Evolutionary conservation across 2,329 filamentous ascomycete species (phyloP), one percentile per base, ranked within the genome.

Genomic region (Colletotrichum sp.): DNA sequence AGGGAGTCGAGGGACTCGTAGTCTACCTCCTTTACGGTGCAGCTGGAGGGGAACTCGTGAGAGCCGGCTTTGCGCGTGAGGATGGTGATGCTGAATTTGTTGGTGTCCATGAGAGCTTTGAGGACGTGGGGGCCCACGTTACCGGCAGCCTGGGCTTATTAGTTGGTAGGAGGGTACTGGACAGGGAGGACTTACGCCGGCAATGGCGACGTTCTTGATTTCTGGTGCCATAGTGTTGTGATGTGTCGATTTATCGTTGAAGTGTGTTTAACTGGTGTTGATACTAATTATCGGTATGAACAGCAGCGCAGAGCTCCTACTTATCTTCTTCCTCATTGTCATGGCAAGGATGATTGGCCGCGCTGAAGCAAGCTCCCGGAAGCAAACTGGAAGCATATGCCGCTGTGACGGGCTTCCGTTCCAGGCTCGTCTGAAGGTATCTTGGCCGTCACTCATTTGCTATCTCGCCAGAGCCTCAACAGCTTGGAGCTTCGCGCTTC

Each of bases 1-100:
- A 94, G 86, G 26, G 89, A 88, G 0, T 86, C 81, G 4, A 88
- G 80, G 2, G 87, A 88, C 16, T 87, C 83, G 74, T 89, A 90
- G 79, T 92, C 86, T 36, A 88, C 87, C 5, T 85, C 82, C 74
- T 89, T 81, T 26, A 90, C 86, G 10, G 84, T 84, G 76, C 89
- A 84, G 26, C 81, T 79, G 0, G 81, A 30, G 2, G 86, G 83
- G 75, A 84, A 82, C 1, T 79, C 80, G 18, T 82, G 80, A 13
- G 77, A 80, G 15, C 87, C 90, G 34, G 84, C 82, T 18, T 82
- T 77, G 39, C 92, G 90, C 28, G 88, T 89, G 64, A 93, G 86
- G 52, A 91, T 85, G 10, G 90, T 91, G 70, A 92, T 84, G 71
- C 87, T 85, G 81, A 87, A 87, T 26, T 81, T 79, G 52, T 77